Conservation (phyloP, 371 early-diverging fungal genomes). For the Nematocida homosporus region DNA sequence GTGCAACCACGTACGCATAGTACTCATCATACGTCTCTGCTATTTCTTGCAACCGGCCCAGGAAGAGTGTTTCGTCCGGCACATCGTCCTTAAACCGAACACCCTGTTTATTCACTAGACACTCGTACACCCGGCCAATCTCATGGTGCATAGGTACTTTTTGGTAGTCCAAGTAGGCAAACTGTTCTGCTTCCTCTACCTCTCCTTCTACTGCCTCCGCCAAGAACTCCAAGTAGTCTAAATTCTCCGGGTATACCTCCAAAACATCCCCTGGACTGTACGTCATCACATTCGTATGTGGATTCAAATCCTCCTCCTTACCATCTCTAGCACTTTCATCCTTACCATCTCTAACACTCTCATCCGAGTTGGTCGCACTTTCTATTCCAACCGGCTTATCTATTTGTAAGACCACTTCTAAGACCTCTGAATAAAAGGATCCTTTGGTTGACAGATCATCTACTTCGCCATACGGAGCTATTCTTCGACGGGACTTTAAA, state of each 20-base stretch:
- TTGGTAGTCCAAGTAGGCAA: conserved; percentile 55
- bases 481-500: background rate
- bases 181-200: background rate
- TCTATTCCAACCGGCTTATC: conserved; percentile 11
- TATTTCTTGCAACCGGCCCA: conserved; percentile 57
- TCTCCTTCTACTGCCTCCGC: conserved; percentile 36
- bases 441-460: background rate
- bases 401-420: conserved; percentile 59
- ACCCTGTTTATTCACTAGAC: background rate
- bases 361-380: no score
- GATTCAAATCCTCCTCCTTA: no score
- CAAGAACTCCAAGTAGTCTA: conserved; percentile 48
- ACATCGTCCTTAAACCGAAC: background rate
- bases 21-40: conserved; percentile 63
- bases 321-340: no score
- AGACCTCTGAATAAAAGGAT: conserved; percentile 46
- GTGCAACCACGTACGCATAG: conserved; percentile 55
- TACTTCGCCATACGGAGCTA: background rate
- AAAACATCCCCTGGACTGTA: conserved; percentile 65
- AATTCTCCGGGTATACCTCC: conserved; percentile 60
- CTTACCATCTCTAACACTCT: no score
- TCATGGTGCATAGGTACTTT: conserved; percentile 52
- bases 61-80: background rate
- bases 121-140: conserved; percentile 31
- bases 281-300: background rate